Percentiles rank a stretch among this genome's conserved stretches.
Evolutionary conservation across 2,329 filamentous ascomycete species (phyloP).

Genomic region (Ophiostoma ulmi): DNA sequence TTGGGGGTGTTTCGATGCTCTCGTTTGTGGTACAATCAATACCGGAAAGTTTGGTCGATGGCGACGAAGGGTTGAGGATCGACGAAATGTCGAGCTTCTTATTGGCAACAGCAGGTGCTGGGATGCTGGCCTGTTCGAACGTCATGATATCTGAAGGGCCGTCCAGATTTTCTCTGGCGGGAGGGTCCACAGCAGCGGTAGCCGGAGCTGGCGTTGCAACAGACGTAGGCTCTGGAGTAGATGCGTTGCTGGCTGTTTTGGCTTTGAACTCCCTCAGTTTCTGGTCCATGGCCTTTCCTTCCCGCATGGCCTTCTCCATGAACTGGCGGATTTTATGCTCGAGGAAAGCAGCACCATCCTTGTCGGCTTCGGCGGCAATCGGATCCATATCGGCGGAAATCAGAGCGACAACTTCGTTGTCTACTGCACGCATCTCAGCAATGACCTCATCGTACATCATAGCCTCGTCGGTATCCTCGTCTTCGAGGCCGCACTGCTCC

Average conservation of each 20-base stretch:
- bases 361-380: neutral
- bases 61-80: constrained; percentile 26
- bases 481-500: no score
- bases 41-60: neutral
- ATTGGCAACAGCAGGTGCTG: neutral
- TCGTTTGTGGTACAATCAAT: neutral
- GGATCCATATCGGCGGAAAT: neutral
- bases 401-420: neutral
- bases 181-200: neutral
- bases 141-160: no score
- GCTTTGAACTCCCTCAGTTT: neutral
- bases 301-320: neutral
- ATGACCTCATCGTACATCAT: neutral
- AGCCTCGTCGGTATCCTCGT: neutral
- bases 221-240: neutral
- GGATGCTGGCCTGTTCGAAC: neutral
- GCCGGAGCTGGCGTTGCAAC: neutral
- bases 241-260: neutral
- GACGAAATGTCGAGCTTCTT: constrained; percentile 26
- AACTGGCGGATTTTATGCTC: neutral
- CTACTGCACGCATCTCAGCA: neutral
- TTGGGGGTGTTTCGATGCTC: neutral
- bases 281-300: neutral
- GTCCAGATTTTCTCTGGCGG: no score
- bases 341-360: neutral